phyloP scores from a whole-genome alignment of 345 rosid species.

The Cardamine chenopodiifolia region DNA sequence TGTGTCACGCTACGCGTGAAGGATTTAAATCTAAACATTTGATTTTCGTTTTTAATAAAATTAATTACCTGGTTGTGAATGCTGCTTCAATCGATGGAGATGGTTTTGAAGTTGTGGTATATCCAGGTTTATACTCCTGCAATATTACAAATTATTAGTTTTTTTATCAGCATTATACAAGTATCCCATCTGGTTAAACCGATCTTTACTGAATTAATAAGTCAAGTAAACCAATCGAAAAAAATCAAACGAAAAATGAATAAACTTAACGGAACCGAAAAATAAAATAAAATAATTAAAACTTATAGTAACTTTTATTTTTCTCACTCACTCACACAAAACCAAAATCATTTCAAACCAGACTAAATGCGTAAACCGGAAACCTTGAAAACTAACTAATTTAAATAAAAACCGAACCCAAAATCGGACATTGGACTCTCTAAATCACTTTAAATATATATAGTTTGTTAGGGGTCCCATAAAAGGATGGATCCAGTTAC shows the following conservation, averaged over 20 bases:
- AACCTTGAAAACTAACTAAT: too few species aligned
- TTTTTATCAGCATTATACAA: neutral
- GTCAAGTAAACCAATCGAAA: neutral
- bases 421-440: neutral
- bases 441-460: neutral
- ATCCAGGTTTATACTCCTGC: conserved; percentile 79
- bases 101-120: conserved; percentile 64
- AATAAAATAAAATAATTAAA: neutral
- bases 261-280: neutral
- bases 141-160: neutral
- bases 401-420: too few species aligned
- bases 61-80: conserved; percentile 60
- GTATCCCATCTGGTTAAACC: neutral
- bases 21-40: neutral
- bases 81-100: conserved; percentile 52
- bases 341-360: neutral
- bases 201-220: neutral
- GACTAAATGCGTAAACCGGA: neutral
- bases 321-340: too few species aligned
- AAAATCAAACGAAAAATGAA: neutral
- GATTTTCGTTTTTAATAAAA: neutral
- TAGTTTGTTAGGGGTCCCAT: conserved; percentile 26
- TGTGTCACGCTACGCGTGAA: conserved; percentile 7
- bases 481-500: conserved; percentile 27
- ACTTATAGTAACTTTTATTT: neutral